phyloP scores from a whole-genome alignment of 495 filamentous ascomycete species.

The Trichoderma orchidacearum region DNA sequence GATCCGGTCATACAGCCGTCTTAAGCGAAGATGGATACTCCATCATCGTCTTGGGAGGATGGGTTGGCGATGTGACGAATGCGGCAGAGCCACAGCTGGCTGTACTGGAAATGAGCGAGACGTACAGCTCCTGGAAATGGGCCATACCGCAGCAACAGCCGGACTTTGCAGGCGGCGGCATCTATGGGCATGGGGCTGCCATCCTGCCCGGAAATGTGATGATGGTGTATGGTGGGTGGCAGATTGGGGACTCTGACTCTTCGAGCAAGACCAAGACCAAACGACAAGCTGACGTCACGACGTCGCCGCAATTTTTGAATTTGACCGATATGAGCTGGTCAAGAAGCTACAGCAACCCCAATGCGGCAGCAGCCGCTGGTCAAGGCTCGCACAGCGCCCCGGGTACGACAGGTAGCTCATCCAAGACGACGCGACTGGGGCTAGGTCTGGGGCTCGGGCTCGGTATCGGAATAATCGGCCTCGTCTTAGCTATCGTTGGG shows the following conservation, averaged over 20 bases:
- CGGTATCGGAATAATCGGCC: slow-evolving; percentile 47
- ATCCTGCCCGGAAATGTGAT: slow-evolving; percentile 79
- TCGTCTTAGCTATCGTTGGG: slow-evolving; percentile 33
- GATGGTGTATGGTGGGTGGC: slow-evolving; percentile 77
- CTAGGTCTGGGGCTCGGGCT: slow-evolving; percentile 64
- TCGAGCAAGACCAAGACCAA: slow-evolving; percentile 22
- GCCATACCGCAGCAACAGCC: slow-evolving; percentile 41
- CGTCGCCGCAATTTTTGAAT: slow-evolving; percentile 58
- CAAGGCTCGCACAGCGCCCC: slow-evolving; percentile 3
- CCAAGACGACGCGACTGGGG: slow-evolving; percentile 13
- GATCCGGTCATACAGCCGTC: slow-evolving; percentile 78
- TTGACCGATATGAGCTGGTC: slow-evolving; percentile 61
- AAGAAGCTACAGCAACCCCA: slow-evolving; percentile 35
- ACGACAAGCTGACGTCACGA: slow-evolving; percentile 22
- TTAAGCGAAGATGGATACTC: slow-evolving; percentile 61
- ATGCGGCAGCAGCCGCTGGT: slow-evolving; percentile 7
- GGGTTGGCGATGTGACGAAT: slow-evolving; percentile 67
- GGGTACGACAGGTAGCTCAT: neutral
- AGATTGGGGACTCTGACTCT: slow-evolving; percentile 36
- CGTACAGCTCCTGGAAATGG: slow-evolving; percentile 71
- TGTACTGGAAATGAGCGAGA: slow-evolving; percentile 55
- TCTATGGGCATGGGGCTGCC: slow-evolving; percentile 76
- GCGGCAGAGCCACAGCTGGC: slow-evolving; percentile 71
- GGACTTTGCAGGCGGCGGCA: slow-evolving; percentile 27
- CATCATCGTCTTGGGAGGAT: slow-evolving; percentile 72